Percentiles rank a stretch among this genome's conserved stretches.
phyloP scores from a whole-genome alignment of 2,329 filamentous ascomycete genomes.

The Trichoderma breve region DNA sequence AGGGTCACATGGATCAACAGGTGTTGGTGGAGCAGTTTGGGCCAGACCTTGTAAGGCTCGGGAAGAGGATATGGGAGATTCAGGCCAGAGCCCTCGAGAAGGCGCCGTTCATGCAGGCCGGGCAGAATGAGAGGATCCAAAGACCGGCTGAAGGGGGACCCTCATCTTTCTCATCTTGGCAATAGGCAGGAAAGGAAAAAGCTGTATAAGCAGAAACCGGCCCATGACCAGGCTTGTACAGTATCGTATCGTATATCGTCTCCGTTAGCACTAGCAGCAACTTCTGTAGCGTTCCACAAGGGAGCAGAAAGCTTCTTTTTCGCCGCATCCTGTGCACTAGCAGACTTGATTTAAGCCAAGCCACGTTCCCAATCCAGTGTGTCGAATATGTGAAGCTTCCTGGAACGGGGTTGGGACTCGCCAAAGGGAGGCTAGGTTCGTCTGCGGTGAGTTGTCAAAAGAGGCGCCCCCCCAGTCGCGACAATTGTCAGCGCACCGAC shows the following conservation, averaged over 20 bases:
- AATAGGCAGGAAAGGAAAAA: not conserved
- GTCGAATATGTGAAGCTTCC: not conserved
- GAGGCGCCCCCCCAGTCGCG: not conserved
- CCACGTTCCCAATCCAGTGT: conserved; percentile 15
- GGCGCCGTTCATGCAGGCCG: conserved; percentile 29
- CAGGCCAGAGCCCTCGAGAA: conserved; percentile 34
- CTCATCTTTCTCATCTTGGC: not conserved
- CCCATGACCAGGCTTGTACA: not conserved
- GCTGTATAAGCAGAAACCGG: not conserved
- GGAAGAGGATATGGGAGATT: conserved; percentile 34
- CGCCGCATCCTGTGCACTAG: not conserved
- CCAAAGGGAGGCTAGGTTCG: conserved; percentile 7
- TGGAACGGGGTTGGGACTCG: not conserved
- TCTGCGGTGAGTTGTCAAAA: conserved; percentile 16
- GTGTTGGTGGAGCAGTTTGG: conserved; percentile 39
- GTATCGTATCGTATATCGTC: not conserved
- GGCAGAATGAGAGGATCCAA: not conserved
- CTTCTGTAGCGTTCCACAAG: not conserved
- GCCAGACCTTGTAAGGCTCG: conserved; percentile 31
- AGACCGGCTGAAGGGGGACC: not conserved
- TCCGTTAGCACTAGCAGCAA: not conserved
- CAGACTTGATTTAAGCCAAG: conserved; percentile 4
- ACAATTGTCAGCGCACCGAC: conserved; percentile 8
- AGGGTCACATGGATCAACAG: conserved; percentile 7
- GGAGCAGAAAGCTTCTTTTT: conserved; percentile 1